Conservation (phyloP, 2,329 filamentous ascomycete genomes). For the Ilyonectria robusta region DNA sequence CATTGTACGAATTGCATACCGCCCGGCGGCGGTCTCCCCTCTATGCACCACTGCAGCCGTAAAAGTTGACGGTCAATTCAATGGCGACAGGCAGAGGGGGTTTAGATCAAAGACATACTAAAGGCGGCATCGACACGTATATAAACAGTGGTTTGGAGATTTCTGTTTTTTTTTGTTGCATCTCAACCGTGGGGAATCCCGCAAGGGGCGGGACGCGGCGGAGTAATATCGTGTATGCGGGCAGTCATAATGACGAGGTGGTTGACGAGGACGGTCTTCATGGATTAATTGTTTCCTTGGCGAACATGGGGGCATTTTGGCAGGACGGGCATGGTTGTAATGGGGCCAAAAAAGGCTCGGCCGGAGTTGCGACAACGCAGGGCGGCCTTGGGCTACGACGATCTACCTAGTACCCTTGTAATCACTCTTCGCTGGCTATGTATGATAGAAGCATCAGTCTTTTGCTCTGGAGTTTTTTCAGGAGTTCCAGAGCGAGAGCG, state of each 20-base stretch:
- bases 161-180: conserved; percentile 36
- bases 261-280: conserved; percentile 48
- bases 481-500: conserved; percentile 24
- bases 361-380: conserved; percentile 37
- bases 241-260: conserved; percentile 50
- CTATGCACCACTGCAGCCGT: conserved; percentile 27
- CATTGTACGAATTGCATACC: conserved; percentile 12
- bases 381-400: conserved; percentile 45
- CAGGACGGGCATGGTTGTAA: conserved; percentile 48
- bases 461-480: conserved; percentile 31
- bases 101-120: conserved; percentile 38
- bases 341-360: conserved; percentile 47
- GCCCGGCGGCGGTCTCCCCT: conserved; percentile 5
- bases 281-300: conserved; percentile 48
- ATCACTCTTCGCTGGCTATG: conserved; percentile 49
- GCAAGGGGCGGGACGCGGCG: conserved; percentile 28
- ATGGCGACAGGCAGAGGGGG: conserved; percentile 31
- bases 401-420: conserved; percentile 51
- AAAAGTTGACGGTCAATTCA: conserved; percentile 27
- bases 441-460: conserved; percentile 46
- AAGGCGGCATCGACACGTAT: conserved; percentile 42
- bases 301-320: conserved; percentile 49
- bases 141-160: conserved; percentile 46
- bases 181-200: conserved; percentile 38
- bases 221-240: conserved; percentile 47